Evolutionary conservation across 176 grass and related monocot species (phyloP).

Genomic region (Puya raimondii): DNA sequence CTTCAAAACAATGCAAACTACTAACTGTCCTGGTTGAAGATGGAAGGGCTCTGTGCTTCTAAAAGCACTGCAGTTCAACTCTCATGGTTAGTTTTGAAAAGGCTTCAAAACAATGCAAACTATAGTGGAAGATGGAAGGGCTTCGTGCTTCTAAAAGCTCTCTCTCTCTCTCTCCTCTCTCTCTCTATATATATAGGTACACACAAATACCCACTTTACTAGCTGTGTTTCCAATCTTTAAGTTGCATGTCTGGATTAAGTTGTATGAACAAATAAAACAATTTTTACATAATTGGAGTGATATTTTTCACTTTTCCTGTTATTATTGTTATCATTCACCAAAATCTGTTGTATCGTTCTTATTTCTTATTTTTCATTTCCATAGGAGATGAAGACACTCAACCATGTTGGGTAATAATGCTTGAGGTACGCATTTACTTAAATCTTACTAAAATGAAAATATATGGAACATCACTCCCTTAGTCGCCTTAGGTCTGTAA

Average conservation of each 20-base stretch:
- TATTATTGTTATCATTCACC: neutral
- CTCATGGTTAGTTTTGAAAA: too few relatives aligned
- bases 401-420: conserved; percentile 92
- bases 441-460: neutral
- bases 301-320: neutral
- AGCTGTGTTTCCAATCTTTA: neutral
- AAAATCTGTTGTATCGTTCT: neutral
- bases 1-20: too few relatives aligned
- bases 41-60: too few relatives aligned
- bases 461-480: neutral
- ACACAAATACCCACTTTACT: too few relatives aligned
- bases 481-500: neutral
- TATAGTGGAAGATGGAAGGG: too few relatives aligned
- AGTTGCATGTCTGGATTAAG: neutral
- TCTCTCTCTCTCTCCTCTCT: neutral
- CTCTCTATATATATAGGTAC: neutral
- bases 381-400: conserved; percentile 44
- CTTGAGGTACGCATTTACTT: conserved; percentile 52
- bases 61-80: too few relatives aligned
- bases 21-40: too few relatives aligned
- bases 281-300: neutral
- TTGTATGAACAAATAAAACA: too few relatives aligned
- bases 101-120: too few relatives aligned
- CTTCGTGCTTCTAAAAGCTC: too few relatives aligned
- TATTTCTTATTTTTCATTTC: conserved; percentile 13